Evolutionary conservation across 345 rosid species (phyloP).

Genomic region (Brassica carinata): DNA sequence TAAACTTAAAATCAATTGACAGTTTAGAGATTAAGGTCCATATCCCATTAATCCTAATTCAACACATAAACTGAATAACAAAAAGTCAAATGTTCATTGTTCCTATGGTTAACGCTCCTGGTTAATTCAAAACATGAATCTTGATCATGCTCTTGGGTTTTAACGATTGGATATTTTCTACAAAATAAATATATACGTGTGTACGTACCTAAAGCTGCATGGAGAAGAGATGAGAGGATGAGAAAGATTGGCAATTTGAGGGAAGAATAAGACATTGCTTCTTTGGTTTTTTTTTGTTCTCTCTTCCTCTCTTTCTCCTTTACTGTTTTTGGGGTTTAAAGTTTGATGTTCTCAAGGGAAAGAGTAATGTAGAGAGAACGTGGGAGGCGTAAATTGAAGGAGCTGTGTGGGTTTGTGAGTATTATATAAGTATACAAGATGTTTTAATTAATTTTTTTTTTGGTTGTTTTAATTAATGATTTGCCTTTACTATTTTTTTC

Average conservation of each 20-base stretch:
- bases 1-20: neutral
- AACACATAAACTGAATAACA: neutral
- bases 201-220: slow-evolving; percentile 63
- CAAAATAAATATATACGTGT: neutral
- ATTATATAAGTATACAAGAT: slow-evolving; percentile 2
- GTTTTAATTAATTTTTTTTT: neutral
- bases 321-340: slow-evolving; percentile 13
- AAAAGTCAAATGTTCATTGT: neutral
- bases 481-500: slow-evolving; percentile 17
- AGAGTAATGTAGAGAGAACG: neutral
- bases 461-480: slow-evolving; percentile 1
- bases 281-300: neutral
- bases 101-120: neutral
- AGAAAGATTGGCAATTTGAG: slow-evolving; percentile 52
- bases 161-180: neutral
- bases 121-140: neutral
- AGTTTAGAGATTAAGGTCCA: neutral
- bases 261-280: slow-evolving; percentile 58
- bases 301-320: slow-evolving; percentile 9
- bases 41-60: neutral
- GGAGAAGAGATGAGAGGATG: slow-evolving; percentile 65
- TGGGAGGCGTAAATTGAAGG: neutral
- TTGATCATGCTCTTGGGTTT: neutral
- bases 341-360: slow-evolving; percentile 6
- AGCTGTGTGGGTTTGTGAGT: slow-evolving; percentile 5